Evolutionary conservation across 2,329 filamentous ascomycete species (phyloP).

Genomic region (Aspergillus uvarum): DNA sequence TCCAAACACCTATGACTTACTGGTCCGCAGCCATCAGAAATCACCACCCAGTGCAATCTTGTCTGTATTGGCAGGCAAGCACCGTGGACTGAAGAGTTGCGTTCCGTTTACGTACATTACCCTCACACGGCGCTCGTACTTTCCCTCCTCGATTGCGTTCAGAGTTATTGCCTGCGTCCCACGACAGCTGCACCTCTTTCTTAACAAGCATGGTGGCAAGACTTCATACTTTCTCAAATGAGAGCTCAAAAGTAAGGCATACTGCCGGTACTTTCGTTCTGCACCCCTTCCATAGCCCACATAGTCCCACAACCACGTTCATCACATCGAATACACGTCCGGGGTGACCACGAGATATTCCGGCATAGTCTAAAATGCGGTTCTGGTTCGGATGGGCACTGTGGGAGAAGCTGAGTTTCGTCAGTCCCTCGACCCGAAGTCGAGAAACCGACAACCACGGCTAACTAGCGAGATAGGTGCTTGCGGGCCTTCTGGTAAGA

Average conservation of each 20-base stretch:
- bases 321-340: not conserved
- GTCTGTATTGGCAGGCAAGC: too few species aligned
- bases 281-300: not conserved
- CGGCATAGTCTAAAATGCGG: slow-evolving; percentile 26
- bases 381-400: slow-evolving; percentile 73
- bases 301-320: not conserved
- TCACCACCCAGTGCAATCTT: too few species aligned
- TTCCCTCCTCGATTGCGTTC: not conserved
- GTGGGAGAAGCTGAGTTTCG: slow-evolving; percentile 90
- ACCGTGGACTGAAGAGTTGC: too few species aligned
- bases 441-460: not conserved
- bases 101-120: not conserved
- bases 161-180: not conserved
- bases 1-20: too few species aligned
- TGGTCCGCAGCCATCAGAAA: too few species aligned
- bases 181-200: not conserved
- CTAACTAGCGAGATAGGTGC: slow-evolving; percentile 55
- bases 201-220: not conserved
- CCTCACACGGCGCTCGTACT: too few species aligned
- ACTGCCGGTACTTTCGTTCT: not conserved
- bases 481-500: slow-evolving; percentile 67
- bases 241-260: not conserved
- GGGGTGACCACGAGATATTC: not conserved
- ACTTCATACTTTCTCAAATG: not conserved
- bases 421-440: slow-evolving; percentile 49